phyloP scores from a whole-genome alignment of 805 yeast species.

The Kodamaea restingae region DNA sequence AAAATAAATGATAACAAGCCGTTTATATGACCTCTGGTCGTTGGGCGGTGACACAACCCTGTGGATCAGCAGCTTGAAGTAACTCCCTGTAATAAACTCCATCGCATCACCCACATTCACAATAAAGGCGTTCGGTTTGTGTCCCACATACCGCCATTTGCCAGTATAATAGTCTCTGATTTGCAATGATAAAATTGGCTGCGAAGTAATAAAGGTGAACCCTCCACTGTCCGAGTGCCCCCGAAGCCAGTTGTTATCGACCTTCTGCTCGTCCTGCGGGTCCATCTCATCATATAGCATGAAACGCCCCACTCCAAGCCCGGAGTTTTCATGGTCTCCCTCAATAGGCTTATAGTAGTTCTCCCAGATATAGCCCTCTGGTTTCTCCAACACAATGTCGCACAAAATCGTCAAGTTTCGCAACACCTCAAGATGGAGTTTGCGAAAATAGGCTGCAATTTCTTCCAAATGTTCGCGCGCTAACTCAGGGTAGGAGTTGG shows the following conservation, averaged over 20 bases:
- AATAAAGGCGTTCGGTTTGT: conserved; percentile 10
- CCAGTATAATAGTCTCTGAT: conserved; percentile 12
- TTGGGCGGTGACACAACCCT: conserved; percentile 26
- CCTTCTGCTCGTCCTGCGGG: conserved; percentile 9
- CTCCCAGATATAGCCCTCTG: conserved; percentile 42
- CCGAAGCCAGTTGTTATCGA: conserved; percentile 10
- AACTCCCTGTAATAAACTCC: conserved; percentile 14
- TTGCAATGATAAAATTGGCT: conserved; percentile 11
- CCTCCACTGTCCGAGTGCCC: conserved; percentile 13
- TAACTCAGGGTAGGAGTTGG: conserved; percentile 36
- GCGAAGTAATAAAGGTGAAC: conserved; percentile 13
- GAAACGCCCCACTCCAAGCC: conserved; percentile 29
- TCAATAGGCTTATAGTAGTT: conserved; percentile 30
- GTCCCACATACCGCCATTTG: conserved; percentile 13
- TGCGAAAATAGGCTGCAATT: conserved; percentile 34
- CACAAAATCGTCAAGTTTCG: conserved; percentile 35
- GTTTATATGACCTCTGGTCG: conserved; percentile 19
- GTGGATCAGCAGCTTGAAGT: conserved; percentile 25
- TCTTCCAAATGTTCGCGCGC: conserved; percentile 37
- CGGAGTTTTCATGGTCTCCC: conserved; percentile 29
- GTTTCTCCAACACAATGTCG: conserved; percentile 44
- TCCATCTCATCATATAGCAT: conserved; percentile 24
- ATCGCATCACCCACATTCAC: conserved; percentile 13
- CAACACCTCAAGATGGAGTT: conserved; percentile 36
- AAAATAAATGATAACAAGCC: conserved; percentile 26